Evolutionary conservation across 768 basidiomycete species (phyloP), one percentile per base, ranked within the genome.

Genomic region (Boletales sp.): DNA sequence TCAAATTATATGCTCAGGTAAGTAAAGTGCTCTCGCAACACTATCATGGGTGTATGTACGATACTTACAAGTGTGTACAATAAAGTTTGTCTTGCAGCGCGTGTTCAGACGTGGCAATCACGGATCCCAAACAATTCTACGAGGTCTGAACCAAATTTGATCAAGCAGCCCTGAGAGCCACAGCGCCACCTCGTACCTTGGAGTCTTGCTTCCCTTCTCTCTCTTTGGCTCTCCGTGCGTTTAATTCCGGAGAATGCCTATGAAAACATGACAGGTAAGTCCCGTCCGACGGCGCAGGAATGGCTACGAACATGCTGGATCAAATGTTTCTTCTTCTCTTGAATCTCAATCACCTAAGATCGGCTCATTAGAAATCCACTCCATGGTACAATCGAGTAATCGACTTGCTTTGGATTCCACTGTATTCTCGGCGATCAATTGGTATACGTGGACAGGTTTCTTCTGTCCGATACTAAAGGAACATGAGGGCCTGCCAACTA

Each of bases 231-330:
- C 60, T 93, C 90, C 9, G 75, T 84, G 37, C 76, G 77, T 59
- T 85, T 86, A 61, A 83, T 87, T 0, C 89, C 91, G 33, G 89
- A 87, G 66, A 94, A 94, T 0, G 92, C 91, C 89, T 93, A 50
- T 31, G 42, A 41, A 36, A 30, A 34, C 21, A 12, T 36, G 13
- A 39, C 18, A 7, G 19, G 37, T 46, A 34, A 40, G 9, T 37
- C 36, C 60, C 15, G 4, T 35, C 17, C 21, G 12, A 37, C 12
- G 17, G 17, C 17, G 18, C 9, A 31, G 15, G 15, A 6, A 18
- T 5, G 34, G 34, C 18, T 14, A 59, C 66, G 13, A 55, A 87
- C 90, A 70, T 91, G 81, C 60, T 87, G 76, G 49, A 94, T 83
- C 37, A 94, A 66, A 31, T 70, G 72, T 70, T 91, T 92, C 72